These are phyloP conservation scores for Nothopassalora personata DNA, from an alignment of 2,329 filamentous ascomycete genomes.

Conservation along the genomic window DNA sequence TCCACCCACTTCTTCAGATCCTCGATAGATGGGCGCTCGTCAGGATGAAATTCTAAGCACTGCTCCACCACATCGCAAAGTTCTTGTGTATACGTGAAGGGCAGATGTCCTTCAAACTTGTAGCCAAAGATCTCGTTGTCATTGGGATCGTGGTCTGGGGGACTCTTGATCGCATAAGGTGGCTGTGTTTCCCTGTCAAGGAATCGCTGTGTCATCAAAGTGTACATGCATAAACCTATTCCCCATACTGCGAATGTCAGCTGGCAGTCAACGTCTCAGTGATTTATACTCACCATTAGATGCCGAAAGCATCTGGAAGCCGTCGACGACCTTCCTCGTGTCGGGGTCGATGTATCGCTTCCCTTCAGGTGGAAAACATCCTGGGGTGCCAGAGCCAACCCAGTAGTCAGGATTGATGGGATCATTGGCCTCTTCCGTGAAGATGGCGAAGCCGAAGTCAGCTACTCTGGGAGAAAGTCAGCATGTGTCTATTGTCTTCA, in stretches of 20 bases:
- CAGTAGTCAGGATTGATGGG: not conserved
- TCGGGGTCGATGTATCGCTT: not conserved
- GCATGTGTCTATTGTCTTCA: not conserved
- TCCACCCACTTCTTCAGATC: not conserved
- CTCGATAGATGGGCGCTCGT: not conserved
- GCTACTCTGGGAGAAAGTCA: not conserved
- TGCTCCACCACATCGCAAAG: not conserved
- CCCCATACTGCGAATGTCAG: not conserved
- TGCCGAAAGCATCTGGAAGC: not conserved
- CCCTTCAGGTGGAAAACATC: not conserved
- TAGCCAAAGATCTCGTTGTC: not conserved
- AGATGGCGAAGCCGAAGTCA: not conserved
- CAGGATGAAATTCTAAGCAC: not conserved
- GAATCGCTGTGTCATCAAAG: not conserved
- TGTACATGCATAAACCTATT: not conserved
- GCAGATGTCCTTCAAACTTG: not conserved
- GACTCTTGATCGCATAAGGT: not conserved
- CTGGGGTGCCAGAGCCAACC: not conserved
- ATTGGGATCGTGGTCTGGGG: not conserved
- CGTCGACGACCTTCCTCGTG: not conserved
- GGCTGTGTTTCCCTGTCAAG: not conserved
- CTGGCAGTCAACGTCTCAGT: not conserved
- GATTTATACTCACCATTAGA: not conserved
- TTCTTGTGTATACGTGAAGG: not conserved
- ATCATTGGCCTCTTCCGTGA: not conserved